Conservation (phyloP, 345 rosid genomes). For the Pistacia integerrima region DNA sequence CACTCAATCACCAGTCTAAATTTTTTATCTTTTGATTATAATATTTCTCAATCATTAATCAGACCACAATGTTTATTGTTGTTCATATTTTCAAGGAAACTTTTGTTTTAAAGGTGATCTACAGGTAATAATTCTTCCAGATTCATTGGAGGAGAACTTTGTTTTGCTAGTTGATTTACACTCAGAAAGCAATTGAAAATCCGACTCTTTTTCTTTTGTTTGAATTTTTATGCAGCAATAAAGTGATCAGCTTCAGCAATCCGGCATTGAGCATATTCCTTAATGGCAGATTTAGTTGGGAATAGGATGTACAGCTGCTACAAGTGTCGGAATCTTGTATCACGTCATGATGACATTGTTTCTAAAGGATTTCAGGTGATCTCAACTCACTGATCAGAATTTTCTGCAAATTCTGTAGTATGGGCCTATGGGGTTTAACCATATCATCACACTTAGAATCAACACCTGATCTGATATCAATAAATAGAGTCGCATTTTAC, state of each 20-base stretch:
- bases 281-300: constrained; percentile 37
- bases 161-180: background rate
- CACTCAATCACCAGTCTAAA: constrained; percentile 22
- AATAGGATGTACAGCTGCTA: constrained; percentile 43
- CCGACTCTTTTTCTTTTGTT: background rate
- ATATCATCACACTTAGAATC: no score
- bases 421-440: no score
- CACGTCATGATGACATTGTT: constrained; percentile 45
- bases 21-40: background rate
- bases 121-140: background rate
- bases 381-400: no score
- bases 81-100: background rate
- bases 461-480: no score
- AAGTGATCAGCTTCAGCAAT: background rate
- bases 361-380: constrained; percentile 50
- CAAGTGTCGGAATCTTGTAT: constrained; percentile 40
- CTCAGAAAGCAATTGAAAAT: background rate
- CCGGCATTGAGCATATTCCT: background rate
- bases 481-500: no score
- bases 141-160: background rate
- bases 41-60: background rate
- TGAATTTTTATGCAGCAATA: background rate
- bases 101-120: background rate
- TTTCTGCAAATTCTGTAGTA: background rate
- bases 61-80: background rate